Evolutionary conservation across 2,329 filamentous ascomycete genomes (phyloP), one percentile per base, ranked within the genome.

Genomic region (Thelonectria rubi): DNA sequence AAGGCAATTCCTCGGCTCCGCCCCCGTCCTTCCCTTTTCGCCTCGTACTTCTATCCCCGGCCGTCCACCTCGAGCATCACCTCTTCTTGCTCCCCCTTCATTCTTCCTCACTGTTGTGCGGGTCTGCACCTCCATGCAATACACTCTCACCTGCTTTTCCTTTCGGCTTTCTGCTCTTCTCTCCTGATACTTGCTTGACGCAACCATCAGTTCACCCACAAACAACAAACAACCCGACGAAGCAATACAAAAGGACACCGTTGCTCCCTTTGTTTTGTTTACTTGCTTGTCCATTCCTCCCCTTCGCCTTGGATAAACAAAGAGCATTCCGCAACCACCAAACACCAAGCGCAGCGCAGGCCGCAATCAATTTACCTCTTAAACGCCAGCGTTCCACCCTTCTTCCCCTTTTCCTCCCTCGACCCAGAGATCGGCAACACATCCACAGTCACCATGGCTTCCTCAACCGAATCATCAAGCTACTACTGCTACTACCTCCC

Each of bases 401-500:
- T 34, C 39, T 26, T n/a, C n/a, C n/a, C n/a, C 39, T 11, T 15
- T 14, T 53, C 17, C 20, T 26, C 43, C 43, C 24, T 7, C 34
- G 34, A 55, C 21, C 34, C 21, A 24, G 43, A n/a, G 55, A 48
- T 39, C 32, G 42, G 20, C 54, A 24, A 11, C 42, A 20, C 6
- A 48, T 58, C 30, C 42, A 50, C 55, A 37, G 30, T 37, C 65
- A 67, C 5, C 60, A 69, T 68, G 69, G 40, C 68, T 66, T 58
- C 68, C 46, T 52, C 65, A 68, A 65, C 63, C 37, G 70, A 74
- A 48, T 58, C 67, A 48, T 58, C 67, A 57, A 67, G 64, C 11
- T 74, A 72, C 71, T 78, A 73, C 69, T 75, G 71, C 64, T 75
- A 71, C 64, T 65, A 74, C 47, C 67, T 76, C n/a, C 75, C 76